phyloP scores from a whole-genome alignment of 2,329 filamentous ascomycete species.

The Cryphonectria carpinicola region DNA sequence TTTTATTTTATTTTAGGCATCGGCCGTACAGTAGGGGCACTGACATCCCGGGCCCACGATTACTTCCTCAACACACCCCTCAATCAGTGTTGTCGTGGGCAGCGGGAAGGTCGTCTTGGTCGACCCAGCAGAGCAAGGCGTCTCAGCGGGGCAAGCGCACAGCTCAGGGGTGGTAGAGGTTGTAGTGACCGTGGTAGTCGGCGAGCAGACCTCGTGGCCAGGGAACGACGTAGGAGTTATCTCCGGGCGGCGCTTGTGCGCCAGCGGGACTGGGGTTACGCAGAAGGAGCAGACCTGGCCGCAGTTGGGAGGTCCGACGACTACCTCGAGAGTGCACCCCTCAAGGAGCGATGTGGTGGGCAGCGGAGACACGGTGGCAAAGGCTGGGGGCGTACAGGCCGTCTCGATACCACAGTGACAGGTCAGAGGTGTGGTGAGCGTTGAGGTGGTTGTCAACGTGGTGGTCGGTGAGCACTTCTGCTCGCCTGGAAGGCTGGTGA shows the following conservation, averaged over 20 bases:
- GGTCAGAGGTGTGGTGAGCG: not conserved
- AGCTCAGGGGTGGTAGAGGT: not conserved
- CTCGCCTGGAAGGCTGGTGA: constrained; percentile 1
- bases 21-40: not conserved
- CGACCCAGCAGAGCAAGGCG: constrained; percentile 4
- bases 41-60: constrained; percentile 3
- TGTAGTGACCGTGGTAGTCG: not conserved
- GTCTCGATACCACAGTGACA: not conserved
- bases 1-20: not conserved
- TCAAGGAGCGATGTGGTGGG: constrained; percentile 12
- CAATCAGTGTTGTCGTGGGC: constrained; percentile 1
- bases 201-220: constrained; percentile 11
- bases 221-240: not conserved
- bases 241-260: not conserved
- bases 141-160: not conserved
- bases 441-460: not conserved
- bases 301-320: constrained; percentile 7
- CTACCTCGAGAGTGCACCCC: not conserved
- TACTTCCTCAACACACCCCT: constrained; percentile 7
- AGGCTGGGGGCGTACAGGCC: not conserved
- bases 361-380: not conserved
- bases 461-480: constrained; percentile 5
- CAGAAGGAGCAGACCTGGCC: constrained; percentile 5
- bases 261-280: not conserved
- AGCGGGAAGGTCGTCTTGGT: not conserved